phyloP scores from a whole-genome alignment of 2,329 filamentous ascomycete genomes.

The Calycina herbarum region DNA sequence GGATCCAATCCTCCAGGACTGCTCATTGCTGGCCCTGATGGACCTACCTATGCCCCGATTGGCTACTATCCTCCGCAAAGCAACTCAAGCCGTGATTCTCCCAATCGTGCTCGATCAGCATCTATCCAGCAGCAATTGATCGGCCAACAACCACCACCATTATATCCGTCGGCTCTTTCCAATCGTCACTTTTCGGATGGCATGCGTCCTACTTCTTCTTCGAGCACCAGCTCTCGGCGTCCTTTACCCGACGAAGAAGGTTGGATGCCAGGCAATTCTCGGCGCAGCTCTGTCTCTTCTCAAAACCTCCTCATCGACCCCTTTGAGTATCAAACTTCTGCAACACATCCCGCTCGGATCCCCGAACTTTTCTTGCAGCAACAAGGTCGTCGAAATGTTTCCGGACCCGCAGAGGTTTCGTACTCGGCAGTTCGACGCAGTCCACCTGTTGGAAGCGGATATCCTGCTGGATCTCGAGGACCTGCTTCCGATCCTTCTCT shows the following conservation, averaged over 20 bases:
- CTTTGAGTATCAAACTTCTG: slow-evolving; percentile 42
- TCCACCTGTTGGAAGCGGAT: slow-evolving; percentile 22
- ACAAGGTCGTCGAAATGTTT: slow-evolving; percentile 35
- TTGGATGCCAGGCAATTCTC: slow-evolving; percentile 42
- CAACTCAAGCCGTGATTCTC: slow-evolving; percentile 37
- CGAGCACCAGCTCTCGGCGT: slow-evolving; percentile 37
- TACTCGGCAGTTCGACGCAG: slow-evolving; percentile 35
- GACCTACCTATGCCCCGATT: slow-evolving; percentile 47
- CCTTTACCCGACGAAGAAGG: slow-evolving; percentile 51
- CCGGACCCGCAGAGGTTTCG: slow-evolving; percentile 37
- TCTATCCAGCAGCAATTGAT: slow-evolving; percentile 25
- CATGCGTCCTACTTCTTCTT: slow-evolving; percentile 40
- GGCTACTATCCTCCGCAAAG: slow-evolving; percentile 41
- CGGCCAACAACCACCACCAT: slow-evolving; percentile 24
- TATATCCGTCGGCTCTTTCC: slow-evolving; percentile 21
- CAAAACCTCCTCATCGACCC: slow-evolving; percentile 37
- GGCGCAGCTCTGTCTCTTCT: slow-evolving; percentile 35
- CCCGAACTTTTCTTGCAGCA: slow-evolving; percentile 27
- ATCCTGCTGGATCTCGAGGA: slow-evolving; percentile 25
- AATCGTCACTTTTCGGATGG: slow-evolving; percentile 34
- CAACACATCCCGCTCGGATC: slow-evolving; percentile 31
- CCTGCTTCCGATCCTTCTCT: slow-evolving; percentile 28
- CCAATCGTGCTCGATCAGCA: slow-evolving; percentile 37
- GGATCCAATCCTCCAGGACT: slow-evolving; percentile 43
- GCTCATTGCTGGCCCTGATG: slow-evolving; percentile 48